A percentile compares a stretch with the other conserved stretches of the same genome.
Evolutionary conservation across 202 grass and related monocot species (phyloP).

Genomic region (Alloteropsis angusta): DNA sequence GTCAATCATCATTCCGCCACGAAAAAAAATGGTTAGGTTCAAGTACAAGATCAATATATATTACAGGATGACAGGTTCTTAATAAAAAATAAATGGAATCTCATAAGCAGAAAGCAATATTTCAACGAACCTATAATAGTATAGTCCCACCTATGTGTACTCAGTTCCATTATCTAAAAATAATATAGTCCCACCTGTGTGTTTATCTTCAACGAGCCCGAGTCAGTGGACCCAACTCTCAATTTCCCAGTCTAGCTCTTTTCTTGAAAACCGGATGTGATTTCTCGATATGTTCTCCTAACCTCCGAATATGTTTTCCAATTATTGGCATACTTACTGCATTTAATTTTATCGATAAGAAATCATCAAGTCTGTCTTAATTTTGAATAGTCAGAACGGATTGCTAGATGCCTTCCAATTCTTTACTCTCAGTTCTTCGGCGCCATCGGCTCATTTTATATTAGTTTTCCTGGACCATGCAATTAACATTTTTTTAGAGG

Average conservation of each 20-base stretch:
- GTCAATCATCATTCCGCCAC: no score
- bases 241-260: background rate
- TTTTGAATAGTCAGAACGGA: background rate
- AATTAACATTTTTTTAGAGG: background rate
- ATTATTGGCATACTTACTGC: background rate
- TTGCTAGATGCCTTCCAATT: background rate
- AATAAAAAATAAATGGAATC: no score
- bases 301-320: background rate
- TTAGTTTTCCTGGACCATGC: background rate
- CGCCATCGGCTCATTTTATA: background rate
- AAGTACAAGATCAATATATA: no score
- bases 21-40: no score
- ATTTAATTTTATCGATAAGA: background rate
- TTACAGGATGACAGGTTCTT: no score
- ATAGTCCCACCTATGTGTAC: no score
- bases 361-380: background rate
- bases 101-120: no score
- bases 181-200: background rate
- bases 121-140: no score
- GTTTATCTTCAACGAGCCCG: background rate
- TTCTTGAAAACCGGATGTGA: background rate
- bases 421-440: background rate
- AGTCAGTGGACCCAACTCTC: background rate
- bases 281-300: background rate
- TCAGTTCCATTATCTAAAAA: no score